Percentiles rank a stretch among this genome's conserved stretches.
phyloP scores from a whole-genome alignment of 2,329 filamentous ascomycete genomes.

The Neopestalotiopsis clavispora region DNA sequence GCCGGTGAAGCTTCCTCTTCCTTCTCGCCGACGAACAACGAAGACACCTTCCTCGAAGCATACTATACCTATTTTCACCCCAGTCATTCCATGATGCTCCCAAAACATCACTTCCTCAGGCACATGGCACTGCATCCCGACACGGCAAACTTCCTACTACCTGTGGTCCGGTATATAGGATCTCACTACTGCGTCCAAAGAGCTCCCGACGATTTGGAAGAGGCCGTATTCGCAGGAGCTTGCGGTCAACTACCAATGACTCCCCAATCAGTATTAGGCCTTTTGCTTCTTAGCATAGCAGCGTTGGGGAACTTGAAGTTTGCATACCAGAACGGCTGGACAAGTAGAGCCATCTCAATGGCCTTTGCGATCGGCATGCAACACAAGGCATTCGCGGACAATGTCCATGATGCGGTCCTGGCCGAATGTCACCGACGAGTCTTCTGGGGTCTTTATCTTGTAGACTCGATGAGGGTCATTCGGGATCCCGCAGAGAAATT shows the following conservation, averaged over 20 bases:
- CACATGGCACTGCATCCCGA: slow-evolving; percentile 37
- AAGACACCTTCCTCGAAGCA: slow-evolving; percentile 22
- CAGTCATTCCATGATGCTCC: slow-evolving; percentile 41
- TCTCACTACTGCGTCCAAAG: slow-evolving; percentile 39
- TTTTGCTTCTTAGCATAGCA: slow-evolving; percentile 35
- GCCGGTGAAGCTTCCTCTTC: slow-evolving; percentile 25
- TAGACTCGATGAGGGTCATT: slow-evolving; percentile 29
- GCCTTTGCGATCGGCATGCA: slow-evolving; percentile 40
- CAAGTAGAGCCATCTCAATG: slow-evolving; percentile 34
- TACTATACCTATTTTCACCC: slow-evolving; percentile 37
- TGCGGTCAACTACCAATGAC: slow-evolving; percentile 38
- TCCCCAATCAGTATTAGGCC: slow-evolving; percentile 38
- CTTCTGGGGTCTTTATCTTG: slow-evolving; percentile 44
- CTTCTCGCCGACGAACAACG: slow-evolving; percentile 29
- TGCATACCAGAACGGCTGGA: slow-evolving; percentile 34
- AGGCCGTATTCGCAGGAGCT: slow-evolving; percentile 36
- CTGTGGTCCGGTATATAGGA: slow-evolving; percentile 43
- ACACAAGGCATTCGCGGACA: slow-evolving; percentile 35
- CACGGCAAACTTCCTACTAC: slow-evolving; percentile 38
- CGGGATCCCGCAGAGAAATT: slow-evolving; percentile 30
- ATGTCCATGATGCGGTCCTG: slow-evolving; percentile 38
- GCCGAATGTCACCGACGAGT: slow-evolving; percentile 47
- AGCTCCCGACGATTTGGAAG: slow-evolving; percentile 36
- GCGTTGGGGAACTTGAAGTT: slow-evolving; percentile 36
- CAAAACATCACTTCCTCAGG: slow-evolving; percentile 36